phyloP scores from a whole-genome alignment of 2,329 filamentous ascomycete species.

The Penicillium sp. region DNA sequence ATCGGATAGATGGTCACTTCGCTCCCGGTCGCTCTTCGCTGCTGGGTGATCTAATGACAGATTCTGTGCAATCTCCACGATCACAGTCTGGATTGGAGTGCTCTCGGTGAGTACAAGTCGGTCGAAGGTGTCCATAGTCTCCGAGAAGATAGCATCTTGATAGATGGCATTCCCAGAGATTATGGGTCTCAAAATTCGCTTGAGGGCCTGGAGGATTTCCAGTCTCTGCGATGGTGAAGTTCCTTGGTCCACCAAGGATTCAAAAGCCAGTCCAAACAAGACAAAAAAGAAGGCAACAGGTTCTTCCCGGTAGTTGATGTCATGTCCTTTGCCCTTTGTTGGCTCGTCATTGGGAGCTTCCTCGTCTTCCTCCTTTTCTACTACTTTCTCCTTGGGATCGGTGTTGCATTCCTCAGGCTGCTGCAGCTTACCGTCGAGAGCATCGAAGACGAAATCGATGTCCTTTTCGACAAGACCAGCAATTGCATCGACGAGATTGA shows the following conservation, averaged over 20 bases:
- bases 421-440: slow-evolving; percentile 74
- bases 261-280: slow-evolving; percentile 91
- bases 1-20: slow-evolving; percentile 79
- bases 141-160: slow-evolving; percentile 89
- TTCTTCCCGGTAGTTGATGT: slow-evolving; percentile 97
- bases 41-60: slow-evolving; percentile 89
- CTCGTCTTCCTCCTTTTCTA: slow-evolving; percentile 26
- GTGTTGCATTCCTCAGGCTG: slow-evolving; percentile 29
- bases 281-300: slow-evolving; percentile 99
- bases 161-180: slow-evolving; percentile 97
- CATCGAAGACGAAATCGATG: slow-evolving; percentile 95
- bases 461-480: slow-evolving; percentile 96
- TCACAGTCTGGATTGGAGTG: slow-evolving; percentile 81
- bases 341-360: slow-evolving; percentile 17
- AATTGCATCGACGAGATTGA: slow-evolving; percentile 95
- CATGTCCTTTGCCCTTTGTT: slow-evolving; percentile 59
- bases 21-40: slow-evolving; percentile 65
- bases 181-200: slow-evolving; percentile 90
- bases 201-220: slow-evolving; percentile 84
- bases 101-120: slow-evolving; percentile 88
- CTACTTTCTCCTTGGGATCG: slow-evolving; percentile 1
- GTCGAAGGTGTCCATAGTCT: slow-evolving; percentile 94
- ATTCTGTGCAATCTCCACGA: slow-evolving; percentile 89
- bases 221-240: slow-evolving; percentile 73
- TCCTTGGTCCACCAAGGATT: slow-evolving; percentile 82